Conservation (phyloP, 163 green algal genomes). For the Picocystis sp. region DNA sequence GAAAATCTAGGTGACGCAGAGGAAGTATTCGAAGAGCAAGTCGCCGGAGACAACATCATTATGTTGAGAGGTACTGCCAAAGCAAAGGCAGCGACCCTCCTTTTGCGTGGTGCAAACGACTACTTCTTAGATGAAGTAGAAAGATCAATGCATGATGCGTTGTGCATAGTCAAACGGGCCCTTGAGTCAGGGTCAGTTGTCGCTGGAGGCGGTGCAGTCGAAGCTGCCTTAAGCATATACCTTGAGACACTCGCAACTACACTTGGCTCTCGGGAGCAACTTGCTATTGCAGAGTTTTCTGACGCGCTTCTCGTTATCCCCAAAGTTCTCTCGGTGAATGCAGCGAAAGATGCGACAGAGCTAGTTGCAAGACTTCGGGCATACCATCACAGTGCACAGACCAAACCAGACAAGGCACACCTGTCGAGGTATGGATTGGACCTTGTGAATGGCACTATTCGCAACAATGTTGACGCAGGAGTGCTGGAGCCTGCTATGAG, state of each 20-base stretch:
- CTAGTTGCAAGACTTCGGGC: slow-evolving; percentile 87
- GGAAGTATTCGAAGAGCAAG: slow-evolving; percentile 71
- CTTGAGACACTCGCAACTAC: slow-evolving; percentile 91
- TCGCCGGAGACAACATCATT: slow-evolving; percentile 83
- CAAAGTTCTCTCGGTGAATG: slow-evolving; percentile 95
- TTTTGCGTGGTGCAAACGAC: slow-evolving; percentile 93
- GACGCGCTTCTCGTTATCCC: slow-evolving; percentile 89
- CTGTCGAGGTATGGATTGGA: slow-evolving; percentile 67
- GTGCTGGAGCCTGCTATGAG: slow-evolving; percentile 88
- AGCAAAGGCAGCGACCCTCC: slow-evolving; percentile 50
- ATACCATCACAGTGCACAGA: slow-evolving; percentile 85
- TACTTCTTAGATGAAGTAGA: slow-evolving; percentile 99
- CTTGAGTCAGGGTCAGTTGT: slow-evolving; percentile 78
- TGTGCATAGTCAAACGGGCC: slow-evolving; percentile 95
- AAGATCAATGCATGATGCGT: slow-evolving; percentile 84
- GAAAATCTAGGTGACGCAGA: slow-evolving; percentile 58
- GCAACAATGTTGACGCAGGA: slow-evolving; percentile 82
- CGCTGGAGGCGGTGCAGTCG: slow-evolving; percentile 80
- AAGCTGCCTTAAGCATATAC: slow-evolving; percentile 87
- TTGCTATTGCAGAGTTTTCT: slow-evolving; percentile 96
- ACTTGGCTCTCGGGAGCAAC: slow-evolving; percentile 84
- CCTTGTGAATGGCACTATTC: slow-evolving; percentile 49
- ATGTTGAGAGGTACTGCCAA: slow-evolving; percentile 38
- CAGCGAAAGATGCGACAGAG: slow-evolving; percentile 87
- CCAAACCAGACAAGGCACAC: slow-evolving; percentile 43